Base-by-base conservation (phyloP, 768 basidiomycete species). In the Heimioporus sp. region DNA sequence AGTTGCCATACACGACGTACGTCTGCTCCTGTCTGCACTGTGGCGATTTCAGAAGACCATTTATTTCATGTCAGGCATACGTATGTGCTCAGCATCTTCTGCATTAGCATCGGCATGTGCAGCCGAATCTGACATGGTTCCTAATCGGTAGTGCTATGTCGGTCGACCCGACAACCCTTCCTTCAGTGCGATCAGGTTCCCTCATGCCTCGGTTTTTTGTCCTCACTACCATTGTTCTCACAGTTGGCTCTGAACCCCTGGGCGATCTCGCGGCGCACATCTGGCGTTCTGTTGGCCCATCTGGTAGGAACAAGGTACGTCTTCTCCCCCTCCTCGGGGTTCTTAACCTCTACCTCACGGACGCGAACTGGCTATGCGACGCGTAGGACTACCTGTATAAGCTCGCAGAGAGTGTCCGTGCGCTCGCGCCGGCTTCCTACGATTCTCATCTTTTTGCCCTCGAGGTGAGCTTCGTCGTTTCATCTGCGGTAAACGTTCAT, bases 91-190 rank as follows among this genome's bases (percentile, higher is more conserved):
- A 19, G 10, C 10, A 21, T 43, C 32, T 10, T 16, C 39, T 11
- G 2, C 16, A 12, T 13, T 24, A 10, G 12, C 11, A 12, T 35
- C 10, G 12, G 28, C 3, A 17, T 16, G 9, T 24, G 13, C 12
- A 8, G 13, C 38, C 28, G 43, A 30, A 48, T 11, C 5, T 49
- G 9, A 51, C 34, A 10, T 19, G 17, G 17, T 24, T n/a, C 16
- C 17, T 15, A 39, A 7, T 46, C 19, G 11, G 1, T 36, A 91
- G 83, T 89, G 92, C 52, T 98, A 96, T 64, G 90, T 97, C 8
- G 95, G 93, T 4, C 79, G 83, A 39, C 82, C 83, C 12, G 85
- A 91, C 55, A 97, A 96, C 56, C 90, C 92, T 0, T 92, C 91
- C 0, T 97, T 98, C 66, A 76, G 93, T 95, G 57, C 46, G 82